Evolutionary conservation across 768 basidiomycete genomes (phyloP).

Genomic region (Russula dissimulans): DNA sequence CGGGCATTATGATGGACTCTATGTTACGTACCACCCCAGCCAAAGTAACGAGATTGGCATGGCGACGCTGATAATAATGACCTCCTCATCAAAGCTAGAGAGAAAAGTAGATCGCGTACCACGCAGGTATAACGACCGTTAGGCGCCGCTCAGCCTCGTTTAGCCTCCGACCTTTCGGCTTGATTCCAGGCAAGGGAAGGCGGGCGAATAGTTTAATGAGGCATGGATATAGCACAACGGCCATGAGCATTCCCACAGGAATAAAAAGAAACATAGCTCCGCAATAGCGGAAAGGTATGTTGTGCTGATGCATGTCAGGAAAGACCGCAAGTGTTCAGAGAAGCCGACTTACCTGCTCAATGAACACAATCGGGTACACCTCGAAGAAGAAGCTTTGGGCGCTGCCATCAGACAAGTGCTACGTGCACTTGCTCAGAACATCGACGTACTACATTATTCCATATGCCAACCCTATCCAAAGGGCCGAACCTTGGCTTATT

Average conservation of each 20-base stretch:
- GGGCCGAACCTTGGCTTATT: conserved; percentile 18
- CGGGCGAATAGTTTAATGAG: conserved; percentile 11
- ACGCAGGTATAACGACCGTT: conserved; percentile 20
- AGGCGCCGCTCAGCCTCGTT: conserved; percentile 15
- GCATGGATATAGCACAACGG: conserved; percentile 1
- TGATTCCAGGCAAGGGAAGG: conserved; percentile 17
- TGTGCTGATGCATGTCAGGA: conserved; percentile 10
- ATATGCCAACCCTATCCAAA: conserved; percentile 21
- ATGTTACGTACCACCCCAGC: conserved; percentile 21
- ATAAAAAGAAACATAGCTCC: conserved; percentile 21
- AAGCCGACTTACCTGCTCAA: conserved; percentile 13
- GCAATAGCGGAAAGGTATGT: conserved; percentile 19
- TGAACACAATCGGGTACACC: conserved; percentile 20
- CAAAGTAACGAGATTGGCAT: conserved; percentile 22
- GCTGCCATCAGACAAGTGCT: not conserved
- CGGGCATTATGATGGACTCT: too few relatives aligned
- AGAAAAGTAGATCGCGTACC: not conserved
- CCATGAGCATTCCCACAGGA: conserved; percentile 18
- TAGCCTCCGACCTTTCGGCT: not conserved
- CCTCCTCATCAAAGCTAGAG: not conserved
- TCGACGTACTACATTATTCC: conserved; percentile 21
- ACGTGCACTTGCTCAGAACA: not conserved
- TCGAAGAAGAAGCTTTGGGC: conserved; percentile 21
- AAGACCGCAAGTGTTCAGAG: not conserved
- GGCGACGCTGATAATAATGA: conserved; percentile 1